Base-by-base conservation (phyloP, 345 rosid genomes). In the Gossypium arboreum region DNA sequence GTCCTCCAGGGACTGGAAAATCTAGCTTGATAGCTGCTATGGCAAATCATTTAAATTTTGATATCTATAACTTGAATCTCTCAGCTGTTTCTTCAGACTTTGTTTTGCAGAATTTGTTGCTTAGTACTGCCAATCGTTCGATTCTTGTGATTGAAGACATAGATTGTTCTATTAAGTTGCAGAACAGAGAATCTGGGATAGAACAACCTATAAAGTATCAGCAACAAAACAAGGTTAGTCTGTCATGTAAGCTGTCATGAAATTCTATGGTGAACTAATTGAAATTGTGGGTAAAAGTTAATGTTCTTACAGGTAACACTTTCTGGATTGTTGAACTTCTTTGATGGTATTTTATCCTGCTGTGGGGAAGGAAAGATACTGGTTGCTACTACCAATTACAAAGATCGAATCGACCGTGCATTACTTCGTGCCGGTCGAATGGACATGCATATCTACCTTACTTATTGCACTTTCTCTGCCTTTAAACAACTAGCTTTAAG, bases 11-110 rank as follows among this genome's bases (percentile, higher is more conserved):
- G 39, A 81, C 86, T 1, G 84, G 86, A 34, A 81, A 84, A 48
- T 81, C 86, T 45, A 84, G 86, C 78, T 56, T 84, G 79, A 81
- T 84, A 4, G 86, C 86, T n/a, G 84, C 86, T 16, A 81, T 81
- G 81, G 83, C 86, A 24, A 84, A 81, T 69, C 41, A 72, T 34
- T 76, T 77, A 0, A 64, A 72, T 22, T 77, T 63, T 60, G 76
- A 73, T 18, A 73, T 73, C 54, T 73, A 73, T 59, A 59, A 59
- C 13, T 59, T 73, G 68, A 73, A 73, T 60, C 56, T 73, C 50
- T 73, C 76, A 4, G 57, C 68, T 73, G 76, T 73, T 5, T 57
- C 39, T 20, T 60, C 76, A 5, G 68, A 73, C 54, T 18, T 16
- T 3, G 43, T 17, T 73, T 5, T 73, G n/a, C 67, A 73, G 58